Conservation (phyloP, 2,329 filamentous ascomycete species). For the Whalleya microplaca region DNA sequence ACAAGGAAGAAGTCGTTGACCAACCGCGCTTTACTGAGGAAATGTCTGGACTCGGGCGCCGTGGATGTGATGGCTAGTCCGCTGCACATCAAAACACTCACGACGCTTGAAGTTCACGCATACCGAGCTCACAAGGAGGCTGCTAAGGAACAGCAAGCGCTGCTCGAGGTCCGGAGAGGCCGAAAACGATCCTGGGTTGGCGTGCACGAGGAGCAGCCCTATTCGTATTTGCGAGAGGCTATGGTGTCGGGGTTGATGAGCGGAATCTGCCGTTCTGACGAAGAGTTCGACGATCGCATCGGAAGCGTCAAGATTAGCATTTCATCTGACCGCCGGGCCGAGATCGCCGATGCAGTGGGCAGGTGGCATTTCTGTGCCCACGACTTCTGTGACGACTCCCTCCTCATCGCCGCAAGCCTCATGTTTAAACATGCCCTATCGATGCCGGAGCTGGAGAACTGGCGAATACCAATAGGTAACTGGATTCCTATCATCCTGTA, state of each 20-base stretch:
- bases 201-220: conserved; percentile 81
- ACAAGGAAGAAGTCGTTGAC: conserved; percentile 42
- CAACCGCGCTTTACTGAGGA: conserved; percentile 59
- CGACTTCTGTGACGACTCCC: conserved; percentile 85
- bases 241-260: conserved; percentile 94
- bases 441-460: conserved; percentile 79
- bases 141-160: conserved; percentile 70
- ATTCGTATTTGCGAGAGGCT: conserved; percentile 85
- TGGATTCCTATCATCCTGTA: conserved; percentile 13
- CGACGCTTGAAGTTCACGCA: conserved; percentile 78
- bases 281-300: conserved; percentile 66
- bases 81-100: conserved; percentile 72
- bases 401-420: conserved; percentile 79
- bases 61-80: conserved; percentile 84
- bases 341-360: conserved; percentile 71
- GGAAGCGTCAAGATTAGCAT: conserved; percentile 70
- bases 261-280: conserved; percentile 75
- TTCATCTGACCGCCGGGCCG: conserved; percentile 63
- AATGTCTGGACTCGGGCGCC: conserved; percentile 83
- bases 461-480: conserved; percentile 78
- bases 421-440: conserved; percentile 90
- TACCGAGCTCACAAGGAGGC: conserved; percentile 82
- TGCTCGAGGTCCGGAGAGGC: conserved; percentile 72
- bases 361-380: conserved; percentile 90
- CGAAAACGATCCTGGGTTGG: conserved; percentile 93